phyloP scores from a whole-genome alignment of 805 yeast species.

The Yarrowia sp. region DNA sequence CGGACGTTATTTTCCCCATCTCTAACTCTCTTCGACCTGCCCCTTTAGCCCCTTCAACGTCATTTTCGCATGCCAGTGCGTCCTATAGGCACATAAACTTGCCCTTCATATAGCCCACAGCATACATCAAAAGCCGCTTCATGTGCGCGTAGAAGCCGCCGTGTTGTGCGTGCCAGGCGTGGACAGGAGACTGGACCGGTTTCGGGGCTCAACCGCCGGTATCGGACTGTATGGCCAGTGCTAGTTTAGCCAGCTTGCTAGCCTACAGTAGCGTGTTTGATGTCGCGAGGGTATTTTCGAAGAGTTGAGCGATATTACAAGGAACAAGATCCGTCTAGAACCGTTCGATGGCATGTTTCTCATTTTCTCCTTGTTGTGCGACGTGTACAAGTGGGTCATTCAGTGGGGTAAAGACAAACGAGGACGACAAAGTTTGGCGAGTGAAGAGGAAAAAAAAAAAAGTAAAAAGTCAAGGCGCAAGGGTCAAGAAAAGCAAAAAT shows the following conservation, averaged over 20 bases:
- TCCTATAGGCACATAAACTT: conserved; percentile 3
- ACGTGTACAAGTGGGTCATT: conserved; percentile 5
- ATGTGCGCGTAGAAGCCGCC: conserved; percentile 19
- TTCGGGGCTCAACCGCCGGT: neutral
- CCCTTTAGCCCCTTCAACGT: neutral
- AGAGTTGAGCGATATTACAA: neutral
- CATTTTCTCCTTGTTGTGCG: neutral
- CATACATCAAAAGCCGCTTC: conserved; percentile 13
- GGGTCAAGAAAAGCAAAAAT: neutral
- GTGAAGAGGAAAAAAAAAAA: neutral
- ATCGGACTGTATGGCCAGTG: neutral
- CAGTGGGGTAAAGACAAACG: conserved; percentile 3
- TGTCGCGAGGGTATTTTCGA: neutral
- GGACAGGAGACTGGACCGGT: neutral
- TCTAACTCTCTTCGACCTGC: neutral
- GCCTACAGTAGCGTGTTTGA: neutral
- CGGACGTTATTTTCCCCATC: neutral
- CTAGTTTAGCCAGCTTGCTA: neutral
- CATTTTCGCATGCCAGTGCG: neutral
- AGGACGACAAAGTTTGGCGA: neutral
- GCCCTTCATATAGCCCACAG: conserved; percentile 9
- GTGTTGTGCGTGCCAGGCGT: conserved; percentile 5
- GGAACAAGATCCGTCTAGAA: conserved; percentile 2
- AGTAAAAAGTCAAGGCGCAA: neutral
- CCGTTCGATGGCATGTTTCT: neutral